These are phyloP conservation scores for Ophryocystis elektroscirrha DNA, from an alignment of 169 alveolate species.

Conservation along the genomic window DNA sequence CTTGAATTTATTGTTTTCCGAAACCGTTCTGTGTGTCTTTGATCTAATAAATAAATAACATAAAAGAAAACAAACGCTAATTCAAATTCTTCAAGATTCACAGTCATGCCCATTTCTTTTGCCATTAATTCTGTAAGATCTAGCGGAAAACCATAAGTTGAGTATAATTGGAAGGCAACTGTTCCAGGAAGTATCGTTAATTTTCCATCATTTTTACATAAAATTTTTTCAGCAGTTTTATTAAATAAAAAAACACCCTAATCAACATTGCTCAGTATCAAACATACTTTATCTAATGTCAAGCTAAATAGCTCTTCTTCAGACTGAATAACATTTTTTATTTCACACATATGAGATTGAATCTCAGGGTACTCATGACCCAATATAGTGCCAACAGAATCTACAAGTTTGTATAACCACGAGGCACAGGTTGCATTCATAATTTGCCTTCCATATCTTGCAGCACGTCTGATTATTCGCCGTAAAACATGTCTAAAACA, in stretches of 20 bases:
- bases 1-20: constrained; percentile 7
- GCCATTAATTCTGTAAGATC: constrained; percentile 73
- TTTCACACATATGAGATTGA: constrained; percentile 36
- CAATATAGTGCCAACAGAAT: constrained; percentile 39
- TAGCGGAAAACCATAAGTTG: constrained; percentile 72
- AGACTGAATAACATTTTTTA: constrained; percentile 35
- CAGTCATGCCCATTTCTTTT: constrained; percentile 34
- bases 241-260: constrained; percentile 16
- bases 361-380: constrained; percentile 57
- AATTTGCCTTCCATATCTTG: constrained; percentile 46
- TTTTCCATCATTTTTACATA: constrained; percentile 1
- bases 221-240: constrained; percentile 4
- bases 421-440: constrained; percentile 32
- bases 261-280: background rate
- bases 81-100: constrained; percentile 50
- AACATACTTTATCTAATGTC: constrained; percentile 41
- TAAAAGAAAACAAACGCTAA: constrained; percentile 24
- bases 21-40: constrained; percentile 13
- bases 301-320: constrained; percentile 56
- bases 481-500: constrained; percentile 58
- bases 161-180: constrained; percentile 54
- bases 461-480: constrained; percentile 65
- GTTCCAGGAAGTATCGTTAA: too few relatives aligned
- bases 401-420: constrained; percentile 53
- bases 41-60: background rate